Evolutionary conservation across 2,329 filamentous ascomycete genomes (phyloP).

Genomic region (Purpureocillium takamizusanense): DNA sequence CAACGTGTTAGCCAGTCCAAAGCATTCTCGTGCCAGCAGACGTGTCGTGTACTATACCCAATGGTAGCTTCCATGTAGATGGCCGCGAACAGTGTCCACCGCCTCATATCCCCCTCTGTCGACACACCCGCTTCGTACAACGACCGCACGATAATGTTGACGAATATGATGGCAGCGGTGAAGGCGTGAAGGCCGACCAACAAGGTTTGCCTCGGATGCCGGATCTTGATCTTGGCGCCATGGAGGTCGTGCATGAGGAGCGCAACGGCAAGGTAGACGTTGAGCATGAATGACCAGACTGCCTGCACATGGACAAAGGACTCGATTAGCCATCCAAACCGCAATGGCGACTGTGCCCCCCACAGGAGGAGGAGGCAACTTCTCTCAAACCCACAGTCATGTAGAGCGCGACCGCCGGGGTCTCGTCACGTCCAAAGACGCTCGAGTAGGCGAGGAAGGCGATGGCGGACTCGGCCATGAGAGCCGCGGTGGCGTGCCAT

Average conservation of each 20-base stretch:
- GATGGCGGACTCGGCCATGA: not conserved
- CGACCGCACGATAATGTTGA: not conserved
- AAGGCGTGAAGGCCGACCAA: not conserved
- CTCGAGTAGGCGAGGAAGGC: not conserved
- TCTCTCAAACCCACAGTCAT: not conserved
- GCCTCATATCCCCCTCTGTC: not conserved
- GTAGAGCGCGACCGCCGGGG: not conserved
- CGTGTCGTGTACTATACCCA: not conserved
- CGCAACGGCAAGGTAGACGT: not conserved
- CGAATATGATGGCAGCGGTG: not conserved
- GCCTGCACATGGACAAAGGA: not conserved
- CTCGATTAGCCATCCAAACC: no score
- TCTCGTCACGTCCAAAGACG: not conserved
- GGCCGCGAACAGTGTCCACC: not conserved
- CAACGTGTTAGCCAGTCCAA: not conserved
- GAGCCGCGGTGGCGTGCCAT: not conserved
- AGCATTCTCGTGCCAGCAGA: no score
- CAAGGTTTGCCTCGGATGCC: not conserved
- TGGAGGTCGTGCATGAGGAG: not conserved
- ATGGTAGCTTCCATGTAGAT: not conserved
- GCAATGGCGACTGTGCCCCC: no score
- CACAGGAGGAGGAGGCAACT: no score
- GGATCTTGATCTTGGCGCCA: not conserved
- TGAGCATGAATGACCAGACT: not conserved
- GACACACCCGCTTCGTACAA: not conserved